Evolutionary conservation across 2,329 filamentous ascomycete genomes (phyloP), one percentile per base, ranked within the genome.

Genomic region (Diaporthe nobilis): DNA sequence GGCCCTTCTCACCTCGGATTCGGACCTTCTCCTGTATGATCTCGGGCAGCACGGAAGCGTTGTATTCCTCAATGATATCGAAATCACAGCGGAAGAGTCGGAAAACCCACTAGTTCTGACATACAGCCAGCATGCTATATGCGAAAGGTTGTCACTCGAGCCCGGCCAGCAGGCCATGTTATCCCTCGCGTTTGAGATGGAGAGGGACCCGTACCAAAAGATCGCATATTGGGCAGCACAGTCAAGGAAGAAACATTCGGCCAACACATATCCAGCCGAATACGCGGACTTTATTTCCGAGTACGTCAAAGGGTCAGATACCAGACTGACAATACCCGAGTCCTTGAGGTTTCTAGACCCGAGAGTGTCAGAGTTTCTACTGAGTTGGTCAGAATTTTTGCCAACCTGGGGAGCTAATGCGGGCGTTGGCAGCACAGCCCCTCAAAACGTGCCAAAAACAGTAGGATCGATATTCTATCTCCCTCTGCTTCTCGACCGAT

Each of bases 1-100:
- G 0, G 85, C 87, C 2, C 88, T 95, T 20, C 84, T 98, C 9
- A 97, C 95, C 0, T 92, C 92, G n/a, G 96, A 98, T 80, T 97
- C 95, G 0, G 96, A 98, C 81, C 87, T 98, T 12, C 86, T 98
- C 0, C 88, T 96, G 0, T 92, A 96, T 81, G 89, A 95, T 75
- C 87, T 96, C 12, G 93, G 92, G 0, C 67, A 81, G 0, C 78
- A 88, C 1, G 93, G 93, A 0, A 86, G 87, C 1, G 91, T 98
- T 0, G 86, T 92, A 0, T 92, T 96, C 74, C 89, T 98, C 42
- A 87, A 89, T 74, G 93, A 95, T 65, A 82, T 96, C 1, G 87
- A 90, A 37, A 2, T 31, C 12, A 22, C 42, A 49, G 78, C 31
- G 22, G 61, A 6, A 37, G 63, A 37, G 47, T 81, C 37, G 75